Percentiles rank a stretch among this genome's conserved stretches.
Evolutionary conservation across 2,329 filamentous ascomycete genomes (phyloP).

Genomic region (Penicillium verrucosum): DNA sequence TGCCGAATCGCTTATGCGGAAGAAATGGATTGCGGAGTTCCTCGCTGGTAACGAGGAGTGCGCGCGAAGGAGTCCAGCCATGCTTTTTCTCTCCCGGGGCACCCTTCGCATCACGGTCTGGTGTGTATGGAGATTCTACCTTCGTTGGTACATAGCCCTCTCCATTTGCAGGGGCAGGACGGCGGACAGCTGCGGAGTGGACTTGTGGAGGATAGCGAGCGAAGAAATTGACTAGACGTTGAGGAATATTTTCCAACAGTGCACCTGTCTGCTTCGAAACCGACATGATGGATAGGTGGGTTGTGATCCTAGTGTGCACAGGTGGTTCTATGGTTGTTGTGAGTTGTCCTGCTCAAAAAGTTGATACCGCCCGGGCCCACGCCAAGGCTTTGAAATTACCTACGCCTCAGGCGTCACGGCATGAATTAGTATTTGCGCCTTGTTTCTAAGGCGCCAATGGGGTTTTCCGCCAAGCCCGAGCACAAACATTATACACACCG

Average conservation of each 20-base stretch:
- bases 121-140: constrained; percentile 40
- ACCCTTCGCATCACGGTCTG: constrained; percentile 44
- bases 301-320: neutral
- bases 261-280: constrained; percentile 14
- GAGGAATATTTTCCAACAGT: constrained; percentile 55
- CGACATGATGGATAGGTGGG: constrained; percentile 20
- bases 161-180: constrained; percentile 25
- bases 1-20: constrained; percentile 72
- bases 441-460: neutral
- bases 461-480: neutral
- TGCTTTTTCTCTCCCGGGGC: constrained; percentile 33
- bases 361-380: constrained; percentile 5
- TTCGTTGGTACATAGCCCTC: constrained; percentile 20
- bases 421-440: neutral
- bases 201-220: constrained; percentile 75
- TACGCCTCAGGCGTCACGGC: neutral
- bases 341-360: constrained; percentile 8
- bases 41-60: constrained; percentile 42
- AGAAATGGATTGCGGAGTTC: constrained; percentile 73
- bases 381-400: neutral
- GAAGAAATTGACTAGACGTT: constrained; percentile 79
- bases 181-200: constrained; percentile 43
- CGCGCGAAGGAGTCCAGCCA: constrained; percentile 30
- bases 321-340: neutral
- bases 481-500: neutral